Evolutionary conservation across 306 rosid genomes (phyloP), one percentile per base, ranked within the genome.

Genomic region (Ziziphus jujuba): DNA sequence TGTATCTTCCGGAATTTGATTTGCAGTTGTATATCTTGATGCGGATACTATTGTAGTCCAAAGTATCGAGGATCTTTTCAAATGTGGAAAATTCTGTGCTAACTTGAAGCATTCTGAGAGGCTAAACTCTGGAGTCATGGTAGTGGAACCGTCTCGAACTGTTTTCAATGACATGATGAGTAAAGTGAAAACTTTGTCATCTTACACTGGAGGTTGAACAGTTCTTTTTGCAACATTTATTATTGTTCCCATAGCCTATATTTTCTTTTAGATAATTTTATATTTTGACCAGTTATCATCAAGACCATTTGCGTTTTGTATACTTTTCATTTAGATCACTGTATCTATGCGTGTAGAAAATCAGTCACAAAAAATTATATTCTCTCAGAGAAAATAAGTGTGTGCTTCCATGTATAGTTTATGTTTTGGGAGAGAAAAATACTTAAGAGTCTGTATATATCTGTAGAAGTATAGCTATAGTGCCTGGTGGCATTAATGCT

Each of bases 91-190:
- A 56, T 95, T 95, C 71, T 95, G 99, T 69, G 99, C 99, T 44
- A 95, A 95, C 77, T 82, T 95, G 84, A 95, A 95, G 96, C 99
- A 95, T 85, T 95, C 99, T 2, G 99, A 95, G 92, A 85, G 91
- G 79, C 79, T 95, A 80, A 95, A 95, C 77, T 95, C 99, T 0
- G 99, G 99, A 61, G 99, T 95, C 71, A 88, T 95, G 97, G 97
- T 91, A 60, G 92, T 95, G 61, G 89, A 95, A 82, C 96, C 97
- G 34, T 95, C 99, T 31, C 84, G 70, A 71, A 70, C 87, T 24
- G 34, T 95, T 75, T 95, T 95, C 59, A 80, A 87, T 49, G 97
- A 95, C 79, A 95, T 95, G 99, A 82, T 91, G 88, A 78, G 87
- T 75, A 82, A 90, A 77, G 91, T 95, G 48, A 79, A 68, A 35